Evolutionary conservation across 148 eudicot genomes (phyloP), one percentile per base, ranked within the genome.

Genomic region (Chenopodium quinoa): DNA sequence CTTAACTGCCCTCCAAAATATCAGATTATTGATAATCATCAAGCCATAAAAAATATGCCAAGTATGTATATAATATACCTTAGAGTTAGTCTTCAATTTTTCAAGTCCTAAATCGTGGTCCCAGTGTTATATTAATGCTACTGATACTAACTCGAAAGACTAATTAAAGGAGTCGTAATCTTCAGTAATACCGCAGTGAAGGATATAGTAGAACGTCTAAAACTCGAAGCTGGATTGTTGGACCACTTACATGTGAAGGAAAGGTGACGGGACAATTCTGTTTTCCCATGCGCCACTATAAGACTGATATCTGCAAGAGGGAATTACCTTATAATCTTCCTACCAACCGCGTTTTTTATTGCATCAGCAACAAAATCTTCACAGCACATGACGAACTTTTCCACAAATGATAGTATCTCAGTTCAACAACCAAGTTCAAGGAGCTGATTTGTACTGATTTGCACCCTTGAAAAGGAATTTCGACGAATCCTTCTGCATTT

Each of bases 201-300:
- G 23, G 19, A 22, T 9, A 22, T 31, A 63, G 58, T 54, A 58
- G 65, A 48, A 62, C 32, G 54, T 23, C 58, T n/a, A 48, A 74
- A 31, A 25, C 71, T 65, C 46, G 17, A 80, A 9, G 72, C 77
- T 67, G 84, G 84, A 78, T 72, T 14, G 66, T 73, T 67, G 84
- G 84, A 78, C 72, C 82, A 77, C 68, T 71, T 70, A 64, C 86
- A 81, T 72, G 83, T 47, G 82, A 75, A 80, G 60, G 66, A 31
- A 62, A 75, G 32, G 40, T 47, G n/a, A 76, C 27, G 47, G 67
- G 73, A 80, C 32, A 23, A 79, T 70, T 80, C 54, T 31, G 78
- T 68, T 79, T 80, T 60, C n/a, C 9, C 44, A 63, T 25, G 37
- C 79, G 31, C 78, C 16, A 27, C 70, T 69, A 52, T 47, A 40